Conservation (phyloP, 1,284 basidiomycete species). For the Sporisorium iseilematis-ciliati region DNA sequence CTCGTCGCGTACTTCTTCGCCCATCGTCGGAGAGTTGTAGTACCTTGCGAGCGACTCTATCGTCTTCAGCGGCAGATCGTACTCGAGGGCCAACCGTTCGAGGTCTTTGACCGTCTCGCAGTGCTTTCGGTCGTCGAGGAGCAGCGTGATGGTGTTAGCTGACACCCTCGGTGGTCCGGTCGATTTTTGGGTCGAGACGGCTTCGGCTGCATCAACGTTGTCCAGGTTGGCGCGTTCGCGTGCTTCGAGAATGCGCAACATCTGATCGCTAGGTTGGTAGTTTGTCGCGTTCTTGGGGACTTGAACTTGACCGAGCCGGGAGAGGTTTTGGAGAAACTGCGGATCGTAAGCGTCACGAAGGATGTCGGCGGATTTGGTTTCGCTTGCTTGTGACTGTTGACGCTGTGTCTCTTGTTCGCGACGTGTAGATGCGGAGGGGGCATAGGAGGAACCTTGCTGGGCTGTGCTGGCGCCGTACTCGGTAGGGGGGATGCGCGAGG, state of each 20-base stretch:
- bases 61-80: conserved; percentile 43
- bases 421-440: conserved; percentile 26
- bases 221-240: conserved; percentile 35
- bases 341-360: conserved; percentile 53
- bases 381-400: conserved; percentile 41
- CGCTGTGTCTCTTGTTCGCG: conserved; percentile 36
- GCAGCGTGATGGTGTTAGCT: conserved; percentile 38
- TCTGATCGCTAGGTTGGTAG: conserved; percentile 50
- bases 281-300: conserved; percentile 52
- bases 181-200: conserved; percentile 6
- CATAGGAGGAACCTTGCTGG: conserved; percentile 23
- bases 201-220: conserved; percentile 17
- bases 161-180: conserved; percentile 23
- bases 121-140: conserved; percentile 54
- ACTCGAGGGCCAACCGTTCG: conserved; percentile 46
- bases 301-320: conserved; percentile 42
- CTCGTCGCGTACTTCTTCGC: conserved; percentile 46
- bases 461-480: conserved; percentile 29
- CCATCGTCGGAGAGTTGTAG: conserved; percentile 55
- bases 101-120: conserved; percentile 46
- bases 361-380: conserved; percentile 51
- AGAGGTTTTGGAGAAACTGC: conserved; percentile 51
- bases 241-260: conserved; percentile 54
- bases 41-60: conserved; percentile 43
- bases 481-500: conserved; percentile 19